phyloP scores from a whole-genome alignment of 768 basidiomycete genomes.

The Pleurotus citrinopileatus region DNA sequence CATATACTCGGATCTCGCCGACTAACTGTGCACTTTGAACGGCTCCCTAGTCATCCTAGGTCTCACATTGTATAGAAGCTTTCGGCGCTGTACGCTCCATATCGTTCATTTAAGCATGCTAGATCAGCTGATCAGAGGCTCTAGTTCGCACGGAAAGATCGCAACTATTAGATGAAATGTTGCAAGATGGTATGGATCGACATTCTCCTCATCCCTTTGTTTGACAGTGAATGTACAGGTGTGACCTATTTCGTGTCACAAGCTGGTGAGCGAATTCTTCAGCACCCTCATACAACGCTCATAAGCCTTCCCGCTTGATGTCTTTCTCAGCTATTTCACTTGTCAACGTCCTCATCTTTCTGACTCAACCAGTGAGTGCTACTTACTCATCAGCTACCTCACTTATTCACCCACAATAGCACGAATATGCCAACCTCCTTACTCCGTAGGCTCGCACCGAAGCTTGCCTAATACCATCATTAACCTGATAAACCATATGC shows the following conservation, averaged over 20 bases:
- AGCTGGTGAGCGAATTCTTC: neutral
- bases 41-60: neutral
- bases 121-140: neutral
- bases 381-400: neutral
- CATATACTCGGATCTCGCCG: too few relatives aligned
- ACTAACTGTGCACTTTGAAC: too few relatives aligned
- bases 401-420: neutral
- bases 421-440: constrained; percentile 1
- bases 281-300: too few relatives aligned
- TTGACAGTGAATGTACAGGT: neutral
- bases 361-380: neutral
- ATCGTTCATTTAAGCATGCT: neutral
- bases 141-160: neutral
- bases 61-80: neutral
- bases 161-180: neutral
- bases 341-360: constrained; percentile 1
- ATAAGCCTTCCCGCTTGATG: too few relatives aligned
- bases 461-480: too few relatives aligned
- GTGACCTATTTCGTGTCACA: neutral
- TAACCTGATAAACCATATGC: neutral
- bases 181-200: constrained; percentile 1
- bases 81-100: neutral
- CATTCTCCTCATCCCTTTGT: neutral
- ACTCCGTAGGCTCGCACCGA: neutral
- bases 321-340: neutral